phyloP scores from a whole-genome alignment of 495 filamentous ascomycete genomes.

The Aspergillus egyptiacus region DNA sequence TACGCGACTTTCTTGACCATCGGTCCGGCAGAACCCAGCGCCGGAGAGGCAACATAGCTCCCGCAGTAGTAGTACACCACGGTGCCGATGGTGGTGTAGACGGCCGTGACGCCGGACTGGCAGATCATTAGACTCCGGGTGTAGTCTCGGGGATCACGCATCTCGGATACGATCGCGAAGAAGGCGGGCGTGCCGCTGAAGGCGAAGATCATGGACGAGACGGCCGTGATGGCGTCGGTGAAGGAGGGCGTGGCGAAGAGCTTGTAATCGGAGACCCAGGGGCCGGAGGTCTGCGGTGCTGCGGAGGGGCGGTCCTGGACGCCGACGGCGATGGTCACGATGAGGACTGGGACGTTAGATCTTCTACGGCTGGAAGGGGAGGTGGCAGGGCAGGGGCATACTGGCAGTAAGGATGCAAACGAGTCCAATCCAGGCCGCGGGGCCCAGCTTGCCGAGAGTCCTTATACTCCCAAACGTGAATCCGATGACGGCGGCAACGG shows the following conservation, averaged over 20 bases:
- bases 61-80: slow-evolving; percentile 70
- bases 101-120: slow-evolving; percentile 43
- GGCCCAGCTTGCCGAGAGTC: slow-evolving; percentile 34
- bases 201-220: slow-evolving; percentile 67
- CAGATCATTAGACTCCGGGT: slow-evolving; percentile 48
- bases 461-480: slow-evolving; percentile 31
- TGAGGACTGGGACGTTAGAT: slow-evolving; percentile 45
- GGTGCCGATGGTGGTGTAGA: slow-evolving; percentile 60
- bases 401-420: slow-evolving; percentile 32
- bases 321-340: slow-evolving; percentile 64
- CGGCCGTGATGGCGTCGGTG: slow-evolving; percentile 46
- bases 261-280: slow-evolving; percentile 31
- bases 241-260: slow-evolving; percentile 27
- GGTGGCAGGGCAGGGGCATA: slow-evolving; percentile 14
- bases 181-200: slow-evolving; percentile 55
- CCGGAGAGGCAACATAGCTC: slow-evolving; percentile 58
- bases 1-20: slow-evolving; percentile 64
- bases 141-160: slow-evolving; percentile 60
- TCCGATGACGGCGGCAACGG: slow-evolving; percentile 29
- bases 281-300: slow-evolving; percentile 21
- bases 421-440: slow-evolving; percentile 37
- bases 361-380: slow-evolving; percentile 13
- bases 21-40: slow-evolving; percentile 58
- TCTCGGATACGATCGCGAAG: slow-evolving; percentile 70
- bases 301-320: slow-evolving; percentile 39